These are phyloP conservation scores for Neurospora sublineolata DNA, from an alignment of 495 filamentous ascomycete genomes.

Conservation along the genomic window DNA sequence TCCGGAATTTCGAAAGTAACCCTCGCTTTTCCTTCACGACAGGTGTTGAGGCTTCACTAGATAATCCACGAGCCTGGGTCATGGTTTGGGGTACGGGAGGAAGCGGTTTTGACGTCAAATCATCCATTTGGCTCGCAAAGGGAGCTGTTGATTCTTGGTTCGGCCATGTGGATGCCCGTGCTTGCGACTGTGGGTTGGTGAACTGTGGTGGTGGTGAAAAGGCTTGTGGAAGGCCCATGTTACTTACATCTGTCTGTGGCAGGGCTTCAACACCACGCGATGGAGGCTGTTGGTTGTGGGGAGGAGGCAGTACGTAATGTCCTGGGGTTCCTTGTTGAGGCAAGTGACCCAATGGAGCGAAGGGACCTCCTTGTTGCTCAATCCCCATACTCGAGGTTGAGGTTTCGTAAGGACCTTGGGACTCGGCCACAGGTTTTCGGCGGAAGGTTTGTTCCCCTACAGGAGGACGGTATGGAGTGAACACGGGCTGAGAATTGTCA, in stretches of 20 bases:
- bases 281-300: not conserved
- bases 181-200: not conserved
- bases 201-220: not conserved
- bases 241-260: not conserved
- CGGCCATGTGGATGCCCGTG: not conserved
- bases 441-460: not conserved
- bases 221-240: not conserved
- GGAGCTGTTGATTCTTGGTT: not conserved
- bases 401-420: not conserved
- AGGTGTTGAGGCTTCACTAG: not conserved
- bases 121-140: not conserved
- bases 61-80: not conserved
- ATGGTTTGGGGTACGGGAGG: not conserved
- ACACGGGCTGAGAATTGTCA: not conserved
- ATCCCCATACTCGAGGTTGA: not conserved
- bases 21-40: not conserved
- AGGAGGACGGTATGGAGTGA: not conserved
- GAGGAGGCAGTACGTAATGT: not conserved
- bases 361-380: not conserved
- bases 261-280: not conserved
- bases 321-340: not conserved
- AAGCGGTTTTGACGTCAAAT: not conserved
- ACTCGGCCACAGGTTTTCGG: not conserved
- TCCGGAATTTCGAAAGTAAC: not conserved
- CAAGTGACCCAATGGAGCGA: not conserved